A percentile compares a stretch with the other conserved stretches of the same genome.
Conservation (phyloP, 352 stramenopile genomes). For the Aphanomyces cochlioides region DNA sequence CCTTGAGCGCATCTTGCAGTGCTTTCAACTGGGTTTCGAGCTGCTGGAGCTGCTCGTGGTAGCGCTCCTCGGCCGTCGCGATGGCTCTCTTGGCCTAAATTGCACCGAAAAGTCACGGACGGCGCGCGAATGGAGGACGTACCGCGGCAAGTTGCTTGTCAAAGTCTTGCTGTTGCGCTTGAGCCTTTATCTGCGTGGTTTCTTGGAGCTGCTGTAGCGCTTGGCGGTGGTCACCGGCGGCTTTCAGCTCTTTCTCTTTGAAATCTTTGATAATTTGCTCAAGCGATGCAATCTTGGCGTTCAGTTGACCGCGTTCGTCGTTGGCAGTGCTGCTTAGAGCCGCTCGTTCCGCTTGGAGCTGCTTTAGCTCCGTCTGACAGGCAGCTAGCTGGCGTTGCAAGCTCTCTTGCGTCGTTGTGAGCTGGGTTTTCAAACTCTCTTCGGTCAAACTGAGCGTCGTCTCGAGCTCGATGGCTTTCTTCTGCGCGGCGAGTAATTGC, state of each 20-base stretch:
- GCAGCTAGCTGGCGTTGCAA: too few relatives aligned
- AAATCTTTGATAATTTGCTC: not conserved
- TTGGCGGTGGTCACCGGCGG: slow-evolving; percentile 23
- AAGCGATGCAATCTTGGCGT: not conserved
- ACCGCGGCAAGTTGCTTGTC: not conserved
- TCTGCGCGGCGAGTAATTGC: slow-evolving; percentile 15
- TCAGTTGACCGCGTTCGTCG: not conserved
- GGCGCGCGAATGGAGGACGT: not conserved
- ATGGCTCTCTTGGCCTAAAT: not conserved
- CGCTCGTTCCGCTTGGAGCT: not conserved
- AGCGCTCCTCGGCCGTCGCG: not conserved
- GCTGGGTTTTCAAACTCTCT: not conserved
- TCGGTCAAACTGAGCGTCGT: not conserved
- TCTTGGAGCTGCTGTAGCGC: slow-evolving; percentile 1
- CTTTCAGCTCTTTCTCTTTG: not conserved
- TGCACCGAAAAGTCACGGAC: too few relatives aligned
- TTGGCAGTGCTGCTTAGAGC: not conserved
- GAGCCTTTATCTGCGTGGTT: not conserved
- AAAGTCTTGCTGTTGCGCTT: slow-evolving; percentile 5
- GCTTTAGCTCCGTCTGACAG: too few relatives aligned
- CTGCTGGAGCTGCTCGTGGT: not conserved
- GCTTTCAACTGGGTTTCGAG: slow-evolving; percentile 29
- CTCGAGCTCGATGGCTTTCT: slow-evolving; percentile 12
- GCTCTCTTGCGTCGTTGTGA: not conserved
- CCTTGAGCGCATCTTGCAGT: slow-evolving; percentile 30